These are phyloP conservation scores for Nyctanthes arbortristis DNA, from an alignment of 257 asterid genomes.

Conservation along the genomic window DNA sequence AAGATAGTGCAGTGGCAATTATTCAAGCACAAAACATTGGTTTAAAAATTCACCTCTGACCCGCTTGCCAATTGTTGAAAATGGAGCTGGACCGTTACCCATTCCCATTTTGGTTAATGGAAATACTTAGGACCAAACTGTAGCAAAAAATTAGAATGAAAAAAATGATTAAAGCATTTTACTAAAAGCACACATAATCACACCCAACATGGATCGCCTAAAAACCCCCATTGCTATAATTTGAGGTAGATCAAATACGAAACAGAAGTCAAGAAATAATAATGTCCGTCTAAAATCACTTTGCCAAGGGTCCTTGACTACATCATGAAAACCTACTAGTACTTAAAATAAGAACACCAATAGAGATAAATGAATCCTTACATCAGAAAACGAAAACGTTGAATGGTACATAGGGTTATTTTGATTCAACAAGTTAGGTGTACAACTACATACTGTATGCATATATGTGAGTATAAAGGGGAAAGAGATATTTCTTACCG, in stretches of 20 bases:
- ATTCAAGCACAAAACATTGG: slow-evolving; percentile 5
- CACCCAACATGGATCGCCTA: no score
- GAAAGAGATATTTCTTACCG: slow-evolving; percentile 27
- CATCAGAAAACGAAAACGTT: background rate
- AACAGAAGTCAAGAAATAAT: background rate
- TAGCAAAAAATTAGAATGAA: slow-evolving; percentile 15
- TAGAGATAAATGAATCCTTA: background rate
- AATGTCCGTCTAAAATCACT: background rate
- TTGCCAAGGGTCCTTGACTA: background rate
- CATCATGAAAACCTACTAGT: background rate
- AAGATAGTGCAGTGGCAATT: background rate
- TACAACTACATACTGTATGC: no score
- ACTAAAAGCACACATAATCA: background rate
- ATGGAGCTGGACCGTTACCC: slow-evolving; percentile 74
- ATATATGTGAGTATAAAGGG: no score
- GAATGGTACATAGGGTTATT: background rate
- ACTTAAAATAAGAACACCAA: background rate
- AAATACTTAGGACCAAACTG: slow-evolving; percentile 19
- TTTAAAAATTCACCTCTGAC: slow-evolving; percentile 57
- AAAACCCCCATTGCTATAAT: background rate
- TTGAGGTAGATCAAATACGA: background rate
- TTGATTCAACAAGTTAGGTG: background rate
- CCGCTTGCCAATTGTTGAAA: slow-evolving; percentile 73
- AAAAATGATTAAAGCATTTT: background rate
- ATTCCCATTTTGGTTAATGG: slow-evolving; percentile 22